Conservation (phyloP, 2,329 filamentous ascomycete species). For the Fusarium nematophilum region DNA sequence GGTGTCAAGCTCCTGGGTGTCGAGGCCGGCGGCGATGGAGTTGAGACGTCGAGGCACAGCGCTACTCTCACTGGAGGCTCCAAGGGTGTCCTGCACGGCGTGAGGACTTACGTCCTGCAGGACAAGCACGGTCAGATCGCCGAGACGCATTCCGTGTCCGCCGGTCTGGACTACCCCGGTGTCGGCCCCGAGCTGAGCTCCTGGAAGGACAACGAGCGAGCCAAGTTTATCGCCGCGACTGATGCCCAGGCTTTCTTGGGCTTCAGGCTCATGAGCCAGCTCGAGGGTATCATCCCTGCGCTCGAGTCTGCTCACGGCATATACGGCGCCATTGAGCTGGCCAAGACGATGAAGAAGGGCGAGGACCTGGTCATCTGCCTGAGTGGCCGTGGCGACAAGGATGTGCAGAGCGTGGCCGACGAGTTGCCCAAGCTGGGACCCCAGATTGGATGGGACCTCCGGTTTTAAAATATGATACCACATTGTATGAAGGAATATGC, state of each 20-base stretch:
- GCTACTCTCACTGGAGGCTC: slow-evolving; percentile 88
- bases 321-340: slow-evolving; percentile 87
- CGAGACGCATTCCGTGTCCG: slow-evolving; percentile 96
- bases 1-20: slow-evolving; percentile 91
- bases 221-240: slow-evolving; percentile 90
- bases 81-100: slow-evolving; percentile 95
- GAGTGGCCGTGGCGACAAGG: slow-evolving; percentile 95
- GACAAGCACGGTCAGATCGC: slow-evolving; percentile 91
- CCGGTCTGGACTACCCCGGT: slow-evolving; percentile 95
- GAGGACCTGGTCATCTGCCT: slow-evolving; percentile 94
- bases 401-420: slow-evolving; percentile 97
- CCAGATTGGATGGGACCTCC: slow-evolving; percentile 80
- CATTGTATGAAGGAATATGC: slow-evolving; percentile 12
- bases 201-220: slow-evolving; percentile 92
- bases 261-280: slow-evolving; percentile 85
- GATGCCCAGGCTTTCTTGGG: slow-evolving; percentile 90
- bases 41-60: slow-evolving; percentile 86
- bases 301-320: slow-evolving; percentile 94
- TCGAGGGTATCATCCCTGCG: slow-evolving; percentile 97
- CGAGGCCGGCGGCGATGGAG: slow-evolving; percentile 92
- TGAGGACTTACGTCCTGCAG: slow-evolving; percentile 95
- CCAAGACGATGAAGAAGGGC: slow-evolving; percentile 90
- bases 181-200: slow-evolving; percentile 91
- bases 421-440: slow-evolving; percentile 90
- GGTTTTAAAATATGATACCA: slow-evolving; percentile 57